Base-by-base conservation (phyloP, 225 moss, liverwort and hornwort species). In the Climacium dendroides region DNA sequence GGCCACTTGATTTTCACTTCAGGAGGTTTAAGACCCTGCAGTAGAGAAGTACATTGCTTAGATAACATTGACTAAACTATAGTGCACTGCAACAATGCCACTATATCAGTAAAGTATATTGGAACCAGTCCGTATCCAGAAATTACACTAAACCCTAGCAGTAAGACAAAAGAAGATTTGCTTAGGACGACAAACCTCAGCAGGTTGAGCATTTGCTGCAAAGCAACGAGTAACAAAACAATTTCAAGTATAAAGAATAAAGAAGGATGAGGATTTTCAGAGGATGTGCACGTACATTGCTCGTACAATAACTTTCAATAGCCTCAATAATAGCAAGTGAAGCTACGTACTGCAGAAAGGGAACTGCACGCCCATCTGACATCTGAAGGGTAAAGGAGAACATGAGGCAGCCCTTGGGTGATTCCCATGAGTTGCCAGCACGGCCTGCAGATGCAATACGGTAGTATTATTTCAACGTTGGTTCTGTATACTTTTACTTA, bases 1-100 rank as follows among this genome's bases (percentile, higher is more conserved):
- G 97, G 97, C 97, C 98, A 99, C 92, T 99, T 99, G 52, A 99
- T 99, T 83, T 88, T 93, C 90, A 99, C 93, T 88, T 92, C 94
- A 16, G 98, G 98, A 57, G 89, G 54, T 55, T 86, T 86, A 28
- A 93, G 83, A 80, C 88, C 92, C 86, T 94, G 92, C 84, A 45
- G 32, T n/a, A 83, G 67, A 78, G 61, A 69, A 81, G 76, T 26
- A 50, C 29, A 86, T 37, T 70, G 69, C 86, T 78, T 35, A 73
- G 45, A 74, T 41, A 37, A 60, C 26, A 70, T 39, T 20, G 18
- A 55, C 24, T 61, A 77, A 17, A 79, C 57, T 72, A 35, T 32
- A 72, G 57, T 77, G 66, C 65, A 55, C 74, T 59, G 83, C 65
- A 83, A 83, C 54, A 78, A 81, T 71, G 39, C n/a, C 16, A 70